These are phyloP conservation scores for Nematodospora anomalae DNA, from an alignment of 1,139 yeast species.

Conservation along the genomic window DNA sequence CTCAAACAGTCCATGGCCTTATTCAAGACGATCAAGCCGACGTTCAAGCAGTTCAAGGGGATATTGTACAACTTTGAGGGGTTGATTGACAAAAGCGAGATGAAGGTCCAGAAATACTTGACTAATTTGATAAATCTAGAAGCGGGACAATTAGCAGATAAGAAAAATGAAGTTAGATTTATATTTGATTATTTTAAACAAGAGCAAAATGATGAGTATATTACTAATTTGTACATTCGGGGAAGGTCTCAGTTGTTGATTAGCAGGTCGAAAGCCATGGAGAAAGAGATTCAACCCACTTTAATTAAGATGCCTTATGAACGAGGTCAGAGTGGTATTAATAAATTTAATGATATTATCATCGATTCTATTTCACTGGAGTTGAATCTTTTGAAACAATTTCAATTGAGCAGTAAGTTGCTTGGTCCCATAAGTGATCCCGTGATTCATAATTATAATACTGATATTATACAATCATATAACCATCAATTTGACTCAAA, in stretches of 20 bases:
- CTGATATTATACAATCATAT: slow-evolving; percentile 4
- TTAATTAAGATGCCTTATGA: slow-evolving; percentile 51
- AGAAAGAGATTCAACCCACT: slow-evolving; percentile 36
- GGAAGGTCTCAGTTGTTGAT: slow-evolving; percentile 47
- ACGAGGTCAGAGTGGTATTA: slow-evolving; percentile 62
- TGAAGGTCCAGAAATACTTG: slow-evolving; percentile 38
- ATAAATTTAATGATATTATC: slow-evolving; percentile 54
- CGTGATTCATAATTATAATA: slow-evolving; percentile 24
- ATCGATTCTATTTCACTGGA: slow-evolving; percentile 51
- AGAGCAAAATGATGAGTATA: slow-evolving; percentile 10
- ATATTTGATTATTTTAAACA: slow-evolving; percentile 49
- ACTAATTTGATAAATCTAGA: slow-evolving; percentile 18
- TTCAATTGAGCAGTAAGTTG: slow-evolving; percentile 18
- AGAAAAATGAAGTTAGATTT: slow-evolving; percentile 16
- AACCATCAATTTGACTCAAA: slow-evolving; percentile 13
- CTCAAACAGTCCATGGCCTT: slow-evolving; percentile 36
- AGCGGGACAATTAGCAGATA: slow-evolving; percentile 7
- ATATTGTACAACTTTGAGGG: slow-evolving; percentile 47
- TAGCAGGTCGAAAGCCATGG: slow-evolving; percentile 39
- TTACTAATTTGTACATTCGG: slow-evolving; percentile 45
- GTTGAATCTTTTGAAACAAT: slow-evolving; percentile 34
- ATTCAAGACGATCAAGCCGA: slow-evolving; percentile 35
- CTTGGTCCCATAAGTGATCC: slow-evolving; percentile 25
- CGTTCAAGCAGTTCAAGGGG: slow-evolving; percentile 49
- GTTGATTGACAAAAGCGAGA: slow-evolving; percentile 47